Evolutionary conservation across 176 grass and related monocot species (phyloP).

Genomic region (Aegilops sharonensis): DNA sequence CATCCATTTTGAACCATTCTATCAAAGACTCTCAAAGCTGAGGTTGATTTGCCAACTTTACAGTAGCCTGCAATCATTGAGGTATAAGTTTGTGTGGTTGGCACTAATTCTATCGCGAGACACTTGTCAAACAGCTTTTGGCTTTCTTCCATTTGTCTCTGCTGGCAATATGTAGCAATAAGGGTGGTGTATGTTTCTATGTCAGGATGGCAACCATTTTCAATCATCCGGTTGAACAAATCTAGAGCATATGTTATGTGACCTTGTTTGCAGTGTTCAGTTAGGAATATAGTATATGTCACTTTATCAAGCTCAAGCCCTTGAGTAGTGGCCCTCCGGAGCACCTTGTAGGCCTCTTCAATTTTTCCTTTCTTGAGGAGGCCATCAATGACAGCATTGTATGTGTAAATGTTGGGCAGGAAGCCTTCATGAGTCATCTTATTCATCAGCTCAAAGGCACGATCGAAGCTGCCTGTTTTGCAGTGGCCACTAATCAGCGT

Average conservation of each 20-base stretch:
- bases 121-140: constrained; percentile 79
- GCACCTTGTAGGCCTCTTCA: constrained; percentile 80
- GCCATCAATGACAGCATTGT: constrained; percentile 74
- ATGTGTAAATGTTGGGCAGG: constrained; percentile 72
- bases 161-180: constrained; percentile 70
- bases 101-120: constrained; percentile 52
- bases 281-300: constrained; percentile 77
- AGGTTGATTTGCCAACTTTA: constrained; percentile 64
- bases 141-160: constrained; percentile 68
- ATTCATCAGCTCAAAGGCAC: constrained; percentile 64
- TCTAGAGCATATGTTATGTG: constrained; percentile 57
- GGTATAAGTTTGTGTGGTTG: constrained; percentile 82
- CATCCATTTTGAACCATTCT: constrained; percentile 77
- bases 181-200: constrained; percentile 81
- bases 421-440: constrained; percentile 65
- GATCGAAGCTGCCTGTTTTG: constrained; percentile 59
- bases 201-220: constrained; percentile 67
- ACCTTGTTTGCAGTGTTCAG: constrained; percentile 74
- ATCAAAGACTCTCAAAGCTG: constrained; percentile 70
- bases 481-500: constrained; percentile 64
- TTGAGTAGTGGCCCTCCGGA: constrained; percentile 45
- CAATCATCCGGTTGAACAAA: constrained; percentile 69
- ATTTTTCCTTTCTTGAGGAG: constrained; percentile 71
- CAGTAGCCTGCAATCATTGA: constrained; percentile 92
- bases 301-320: constrained; percentile 74